Conservation (phyloP, 2,329 filamentous ascomycete species). For the Catunica adiposa region DNA sequence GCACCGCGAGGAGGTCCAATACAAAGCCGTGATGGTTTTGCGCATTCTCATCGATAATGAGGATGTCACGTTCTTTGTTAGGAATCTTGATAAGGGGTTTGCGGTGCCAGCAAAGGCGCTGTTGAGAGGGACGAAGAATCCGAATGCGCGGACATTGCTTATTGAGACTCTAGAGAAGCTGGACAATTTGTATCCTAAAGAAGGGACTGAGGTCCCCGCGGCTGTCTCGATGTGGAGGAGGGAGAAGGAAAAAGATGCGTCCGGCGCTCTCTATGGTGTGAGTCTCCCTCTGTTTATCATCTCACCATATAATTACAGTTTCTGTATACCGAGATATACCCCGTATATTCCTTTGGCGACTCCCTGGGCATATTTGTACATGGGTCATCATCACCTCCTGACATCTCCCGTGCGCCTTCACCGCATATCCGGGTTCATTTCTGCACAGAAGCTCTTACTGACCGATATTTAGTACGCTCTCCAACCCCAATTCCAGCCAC, state of each 20-base stretch:
- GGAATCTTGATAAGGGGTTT: conserved; percentile 76
- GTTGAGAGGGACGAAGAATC: conserved; percentile 53
- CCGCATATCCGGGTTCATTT: neutral
- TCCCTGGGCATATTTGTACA: neutral
- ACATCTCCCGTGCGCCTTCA: neutral
- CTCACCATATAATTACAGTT: neutral
- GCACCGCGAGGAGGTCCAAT: conserved; percentile 55
- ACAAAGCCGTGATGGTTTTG: conserved; percentile 91
- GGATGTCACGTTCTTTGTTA: conserved; percentile 64
- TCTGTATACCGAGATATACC: neutral
- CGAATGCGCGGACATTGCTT: conserved; percentile 67
- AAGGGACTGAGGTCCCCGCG: conserved; percentile 8
- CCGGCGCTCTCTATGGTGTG: conserved; percentile 30
- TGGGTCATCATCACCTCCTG: neutral
- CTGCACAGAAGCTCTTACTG: neutral
- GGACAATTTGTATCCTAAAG: conserved; percentile 26
- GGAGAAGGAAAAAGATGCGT: conserved; percentile 54
- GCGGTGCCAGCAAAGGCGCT: conserved; percentile 58
- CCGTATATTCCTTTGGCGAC: neutral
- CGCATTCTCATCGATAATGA: conserved; percentile 89
- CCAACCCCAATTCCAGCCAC: conserved; percentile 1
- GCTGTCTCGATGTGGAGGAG: conserved; percentile 70
- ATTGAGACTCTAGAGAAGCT: conserved; percentile 74
- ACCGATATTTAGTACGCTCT: neutral
- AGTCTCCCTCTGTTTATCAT: conserved; percentile 17